phyloP scores from a whole-genome alignment of 2,329 filamentous ascomycete species.

The Phyllosticta citribraziliensis region DNA sequence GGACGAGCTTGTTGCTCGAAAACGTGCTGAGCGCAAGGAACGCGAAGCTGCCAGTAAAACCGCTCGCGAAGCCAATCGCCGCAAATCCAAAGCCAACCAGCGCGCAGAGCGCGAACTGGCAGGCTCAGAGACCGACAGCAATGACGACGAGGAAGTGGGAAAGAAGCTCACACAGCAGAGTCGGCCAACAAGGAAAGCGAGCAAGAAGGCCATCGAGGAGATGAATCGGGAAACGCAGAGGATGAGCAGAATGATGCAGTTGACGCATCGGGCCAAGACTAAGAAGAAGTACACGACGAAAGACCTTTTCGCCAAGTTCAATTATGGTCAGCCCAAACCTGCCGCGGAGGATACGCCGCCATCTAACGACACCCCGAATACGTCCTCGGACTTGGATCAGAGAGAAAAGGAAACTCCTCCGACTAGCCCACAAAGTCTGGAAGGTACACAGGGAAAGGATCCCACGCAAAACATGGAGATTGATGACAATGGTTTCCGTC shows the following conservation, averaged over 20 bases:
- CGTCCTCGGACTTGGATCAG: conserved; percentile 54
- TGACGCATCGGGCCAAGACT: conserved; percentile 75
- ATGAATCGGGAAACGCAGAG: conserved; percentile 88
- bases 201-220: conserved; percentile 89
- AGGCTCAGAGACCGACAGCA: conserved; percentile 26
- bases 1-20: conserved; percentile 61
- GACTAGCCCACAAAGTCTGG: conserved; percentile 31
- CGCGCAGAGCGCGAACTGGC: conserved; percentile 28
- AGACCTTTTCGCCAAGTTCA: conserved; percentile 75
- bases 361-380: not conserved
- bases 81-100: conserved; percentile 10
- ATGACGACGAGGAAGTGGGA: conserved; percentile 46
- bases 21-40: conserved; percentile 59
- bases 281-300: conserved; percentile 84
- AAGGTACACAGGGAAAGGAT: conserved; percentile 6
- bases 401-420: conserved; percentile 32
- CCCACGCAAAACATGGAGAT: not conserved
- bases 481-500: not conserved
- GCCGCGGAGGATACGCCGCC: not conserved
- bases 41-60: conserved; percentile 48
- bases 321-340: conserved; percentile 45
- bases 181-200: conserved; percentile 70
- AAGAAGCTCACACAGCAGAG: conserved; percentile 53
- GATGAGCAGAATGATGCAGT: conserved; percentile 78
- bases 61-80: conserved; percentile 29